Evolutionary conservation across 331 rosid species (phyloP).

Genomic region (Telfairia occidentalis): DNA sequence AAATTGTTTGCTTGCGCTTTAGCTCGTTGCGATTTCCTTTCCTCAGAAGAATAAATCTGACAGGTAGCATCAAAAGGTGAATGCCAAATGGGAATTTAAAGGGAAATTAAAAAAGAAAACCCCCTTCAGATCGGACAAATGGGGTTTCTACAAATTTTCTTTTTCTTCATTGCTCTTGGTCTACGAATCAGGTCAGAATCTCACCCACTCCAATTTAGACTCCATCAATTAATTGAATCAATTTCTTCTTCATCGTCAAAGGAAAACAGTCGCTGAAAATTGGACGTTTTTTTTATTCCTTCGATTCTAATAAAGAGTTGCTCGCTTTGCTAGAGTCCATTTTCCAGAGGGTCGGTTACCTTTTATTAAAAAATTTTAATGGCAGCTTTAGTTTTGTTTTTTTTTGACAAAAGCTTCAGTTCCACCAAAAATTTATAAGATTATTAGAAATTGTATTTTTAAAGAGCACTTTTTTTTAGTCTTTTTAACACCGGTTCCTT

Average conservation of each 20-base stretch:
- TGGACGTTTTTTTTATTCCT: neutral
- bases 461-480: neutral
- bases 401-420: neutral
- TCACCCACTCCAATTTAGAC: constrained; percentile 16
- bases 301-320: neutral
- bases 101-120: neutral
- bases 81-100: constrained; percentile 43
- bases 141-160: constrained; percentile 47
- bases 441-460: neutral
- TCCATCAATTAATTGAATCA: neutral
- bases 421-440: neutral
- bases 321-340: neutral
- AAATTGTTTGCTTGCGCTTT: constrained; percentile 40
- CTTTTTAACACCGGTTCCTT: neutral
- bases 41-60: constrained; percentile 8
- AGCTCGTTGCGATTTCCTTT: constrained; percentile 18
- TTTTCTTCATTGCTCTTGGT: constrained; percentile 11
- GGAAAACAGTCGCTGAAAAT: neutral
- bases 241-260: neutral
- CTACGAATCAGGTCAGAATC: constrained; percentile 36
- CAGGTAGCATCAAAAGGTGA: constrained; percentile 9
- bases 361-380: neutral
- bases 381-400: neutral
- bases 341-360: neutral
- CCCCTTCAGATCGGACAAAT: constrained; percentile 50